Base-by-base conservation (phyloP, 805 yeast genomes). In the Teunomyces aglyptinius region DNA sequence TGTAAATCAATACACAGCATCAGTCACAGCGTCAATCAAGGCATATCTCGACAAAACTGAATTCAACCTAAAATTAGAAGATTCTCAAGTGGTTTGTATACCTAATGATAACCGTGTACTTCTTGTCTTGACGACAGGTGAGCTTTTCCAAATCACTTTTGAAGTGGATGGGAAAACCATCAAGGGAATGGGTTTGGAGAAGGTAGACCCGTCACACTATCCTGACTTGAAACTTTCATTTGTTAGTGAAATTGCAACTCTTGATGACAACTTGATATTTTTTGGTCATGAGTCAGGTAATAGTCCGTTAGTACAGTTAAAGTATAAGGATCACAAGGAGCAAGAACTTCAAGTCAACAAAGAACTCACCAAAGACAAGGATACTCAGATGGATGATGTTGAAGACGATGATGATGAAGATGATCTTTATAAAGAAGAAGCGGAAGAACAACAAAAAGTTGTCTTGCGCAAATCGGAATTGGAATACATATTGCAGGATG, bases 251-350 rank as follows among this genome's bases (percentile, higher is more conserved):
- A 68, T 71, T 10, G 70, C 78, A 26, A 61, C 62, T 3, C 58
- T 81, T 12, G 77, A 65, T 42, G 51, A 66, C 4, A 67, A 75
- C 43, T 59, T 72, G 27, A 54, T 86, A 5, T 86, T 88, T 52
- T 65, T 86, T 26, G 82, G 86, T 4, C 80, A 82, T 49, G 69
- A 70, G 27, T 80, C 83, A 13, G 83, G 86, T 11, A 81, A 85
- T 57, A 75, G 85, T 11, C 63, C 76, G 4, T 64, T 88, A 16
- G 51, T 83, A 11, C 68, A 75, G 26, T 70, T 78, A 61, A 58
- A 53, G 12, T 65, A 66, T 48, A 54, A 59, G 8, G 55, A 58
- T 12, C 16, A 27, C 18, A 38, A 39, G n/a, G 24, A 42, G 3
- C 49, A 52, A 8, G 36, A 26, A 6, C 29, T 38, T 10, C 18